These are phyloP conservation scores for Cyclotella sp. DNA, from an alignment of 108 stramenopile species.

Conservation along the genomic window DNA sequence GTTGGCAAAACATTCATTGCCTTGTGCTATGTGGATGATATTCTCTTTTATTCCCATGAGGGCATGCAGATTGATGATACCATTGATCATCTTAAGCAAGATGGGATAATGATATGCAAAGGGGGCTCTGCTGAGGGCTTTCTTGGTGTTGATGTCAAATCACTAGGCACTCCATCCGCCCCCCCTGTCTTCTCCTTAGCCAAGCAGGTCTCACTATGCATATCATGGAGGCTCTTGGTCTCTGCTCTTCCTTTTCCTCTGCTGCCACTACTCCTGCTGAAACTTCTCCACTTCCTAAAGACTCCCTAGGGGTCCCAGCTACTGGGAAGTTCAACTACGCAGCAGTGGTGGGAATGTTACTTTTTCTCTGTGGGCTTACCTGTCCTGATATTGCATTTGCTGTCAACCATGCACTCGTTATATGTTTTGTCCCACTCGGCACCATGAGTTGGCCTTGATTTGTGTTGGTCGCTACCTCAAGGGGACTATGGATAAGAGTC, in stretches of 20 bases:
- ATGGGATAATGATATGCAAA: background rate
- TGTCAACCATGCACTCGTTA: background rate
- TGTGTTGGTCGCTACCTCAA: background rate
- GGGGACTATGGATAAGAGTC: background rate
- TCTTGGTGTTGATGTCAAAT: conserved; percentile 51
- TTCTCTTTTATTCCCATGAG: background rate
- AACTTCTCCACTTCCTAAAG: conserved; percentile 15
- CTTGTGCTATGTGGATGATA: conserved; percentile 8
- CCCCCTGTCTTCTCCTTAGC: conserved; percentile 20
- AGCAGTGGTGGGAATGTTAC: background rate
- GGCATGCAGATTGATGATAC: background rate
- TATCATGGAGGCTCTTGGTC: background rate
- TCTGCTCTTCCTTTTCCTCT: background rate
- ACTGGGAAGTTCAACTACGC: background rate
- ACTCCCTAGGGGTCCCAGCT: conserved; percentile 1
- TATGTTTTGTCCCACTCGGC: background rate
- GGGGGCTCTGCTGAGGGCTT: conserved; percentile 8
- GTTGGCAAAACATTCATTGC: conserved; percentile 18
- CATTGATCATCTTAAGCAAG: background rate
- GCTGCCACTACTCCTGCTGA: background rate
- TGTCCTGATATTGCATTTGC: background rate
- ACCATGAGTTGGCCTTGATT: background rate
- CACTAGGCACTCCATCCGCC: background rate
- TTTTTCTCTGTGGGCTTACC: background rate
- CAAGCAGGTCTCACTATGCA: conserved; percentile 37